Base-by-base conservation (phyloP, 805 yeast species). In the Ogataea parapolymorpha region DNA sequence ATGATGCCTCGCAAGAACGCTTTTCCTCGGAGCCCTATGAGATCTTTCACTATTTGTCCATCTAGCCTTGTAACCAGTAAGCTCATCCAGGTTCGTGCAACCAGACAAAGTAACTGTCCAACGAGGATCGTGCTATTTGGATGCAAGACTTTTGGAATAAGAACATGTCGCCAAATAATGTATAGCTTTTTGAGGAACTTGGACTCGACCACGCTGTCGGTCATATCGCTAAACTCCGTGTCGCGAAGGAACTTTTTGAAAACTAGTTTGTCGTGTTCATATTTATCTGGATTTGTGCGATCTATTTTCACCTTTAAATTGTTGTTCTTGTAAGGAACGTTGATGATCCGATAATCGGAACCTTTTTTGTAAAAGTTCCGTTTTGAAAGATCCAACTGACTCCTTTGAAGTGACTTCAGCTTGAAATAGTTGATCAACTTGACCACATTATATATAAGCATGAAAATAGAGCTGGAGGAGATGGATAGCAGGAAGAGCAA, bases 11-110 rank as follows among this genome's bases (percentile, higher is more conserved):
- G 70, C 29, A 80, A 61, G 53, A 90, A 90, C 39, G 82, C 81
- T 50, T 69, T 74, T 14, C 89, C 87, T 49, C 82, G 79, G 13
- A 89, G 88, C 13, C 88, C 82, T 51, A 90, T 87, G 56, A 90
- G 76, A 61, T 89, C 91, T 59, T 85, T 82, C 32, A 89, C 96
- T 37, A 90, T 84, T 60, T 85, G 91, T 54, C 96, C 97, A 61
- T 90, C 98, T 37, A 90, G 70, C 58, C 83, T 82, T 4, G 98
- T 95, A 24, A 90, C 88, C 43, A 89, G 66, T 41, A 90, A 70
- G 22, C 93, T 83, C 45, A 90, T 71, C 84, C 90, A 90, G 1
- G 98, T 90, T 62, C 98, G 72, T 49, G 87, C 71, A 16, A 87
- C 68, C 29, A 90, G 70, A 51, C 88, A 85, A 45, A 78, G 68